A percentile compares a stretch with the other conserved stretches of the same genome.
Evolutionary conservation across 2,329 filamentous ascomycete genomes (phyloP).

Genomic region (Cladophialophora bantiana): DNA sequence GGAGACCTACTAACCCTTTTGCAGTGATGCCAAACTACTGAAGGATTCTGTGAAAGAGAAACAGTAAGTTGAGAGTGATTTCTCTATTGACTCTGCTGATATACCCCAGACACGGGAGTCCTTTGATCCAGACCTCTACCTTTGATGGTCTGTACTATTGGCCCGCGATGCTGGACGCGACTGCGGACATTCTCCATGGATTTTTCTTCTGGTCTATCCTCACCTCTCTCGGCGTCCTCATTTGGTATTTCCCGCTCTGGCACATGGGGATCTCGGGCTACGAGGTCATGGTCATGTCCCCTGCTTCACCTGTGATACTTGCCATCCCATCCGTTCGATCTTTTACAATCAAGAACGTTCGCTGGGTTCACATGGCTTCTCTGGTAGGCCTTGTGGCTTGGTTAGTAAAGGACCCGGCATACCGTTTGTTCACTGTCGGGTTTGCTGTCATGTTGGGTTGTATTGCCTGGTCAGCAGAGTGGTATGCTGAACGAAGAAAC

Average conservation of each 20-base stretch:
- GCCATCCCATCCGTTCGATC: conserved; percentile 72
- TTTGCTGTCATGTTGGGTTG: conserved; percentile 82
- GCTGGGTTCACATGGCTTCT: conserved; percentile 76
- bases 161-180: conserved; percentile 77
- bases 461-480: conserved; percentile 82
- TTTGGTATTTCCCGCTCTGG: conserved; percentile 99
- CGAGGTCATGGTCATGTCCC: conserved; percentile 85
- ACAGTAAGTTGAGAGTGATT: conserved; percentile 66
- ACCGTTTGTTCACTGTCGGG: conserved; percentile 79
- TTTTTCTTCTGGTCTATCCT: conserved; percentile 96
- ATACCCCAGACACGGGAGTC: conserved; percentile 72
- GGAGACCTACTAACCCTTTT: conserved; percentile 47
- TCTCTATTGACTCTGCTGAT: conserved; percentile 44
- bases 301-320: conserved; percentile 80
- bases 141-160: conserved; percentile 76
- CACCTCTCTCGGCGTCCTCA: conserved; percentile 83
- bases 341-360: conserved; percentile 71
- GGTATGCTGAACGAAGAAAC: conserved; percentile 78
- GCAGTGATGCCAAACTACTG: conserved; percentile 58
- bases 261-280: conserved; percentile 99
- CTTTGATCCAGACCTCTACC: conserved; percentile 66
- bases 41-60: conserved; percentile 67
- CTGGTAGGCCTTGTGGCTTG: conserved; percentile 82
- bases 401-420: conserved; percentile 72
- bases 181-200: conserved; percentile 91